phyloP scores from a whole-genome alignment of 2,329 filamentous ascomycete genomes.

The Hymenotorrendiella dingleyae region DNA sequence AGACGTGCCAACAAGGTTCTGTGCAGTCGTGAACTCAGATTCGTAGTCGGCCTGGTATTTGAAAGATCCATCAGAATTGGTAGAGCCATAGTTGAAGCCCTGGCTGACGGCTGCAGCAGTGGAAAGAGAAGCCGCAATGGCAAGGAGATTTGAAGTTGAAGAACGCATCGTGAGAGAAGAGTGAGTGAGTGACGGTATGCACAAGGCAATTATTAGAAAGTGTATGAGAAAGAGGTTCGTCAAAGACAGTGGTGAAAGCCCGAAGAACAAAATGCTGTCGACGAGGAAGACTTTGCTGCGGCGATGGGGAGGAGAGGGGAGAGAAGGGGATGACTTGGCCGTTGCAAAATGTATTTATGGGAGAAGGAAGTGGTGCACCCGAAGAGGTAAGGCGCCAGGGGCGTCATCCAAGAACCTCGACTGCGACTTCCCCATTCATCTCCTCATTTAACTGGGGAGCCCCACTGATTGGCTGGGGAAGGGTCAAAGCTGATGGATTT shows the following conservation, averaged over 20 bases:
- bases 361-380: no score
- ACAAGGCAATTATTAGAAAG: constrained; percentile 1
- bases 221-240: not conserved
- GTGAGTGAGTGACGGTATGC: not conserved
- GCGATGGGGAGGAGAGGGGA: constrained; percentile 3
- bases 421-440: no score
- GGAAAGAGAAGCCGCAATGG: constrained; percentile 26
- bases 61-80: constrained; percentile 50
- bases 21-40: constrained; percentile 61
- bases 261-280: constrained; percentile 6
- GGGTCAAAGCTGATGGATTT: no score
- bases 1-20: constrained; percentile 55
- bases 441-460: no score
- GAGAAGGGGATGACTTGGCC: not conserved
- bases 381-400: no score
- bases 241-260: constrained; percentile 4
- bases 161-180: constrained; percentile 27
- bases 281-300: constrained; percentile 7
- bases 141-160: constrained; percentile 20
- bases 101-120: constrained; percentile 38
- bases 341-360: constrained; percentile 9
- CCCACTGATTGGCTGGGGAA: no score
- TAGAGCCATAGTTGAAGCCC: constrained; percentile 66
- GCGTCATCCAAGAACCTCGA: no score
- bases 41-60: constrained; percentile 62